These are phyloP conservation scores for Penicillium samsonianum DNA, from an alignment of 495 filamentous ascomycete genomes.

Conservation along the genomic window DNA sequence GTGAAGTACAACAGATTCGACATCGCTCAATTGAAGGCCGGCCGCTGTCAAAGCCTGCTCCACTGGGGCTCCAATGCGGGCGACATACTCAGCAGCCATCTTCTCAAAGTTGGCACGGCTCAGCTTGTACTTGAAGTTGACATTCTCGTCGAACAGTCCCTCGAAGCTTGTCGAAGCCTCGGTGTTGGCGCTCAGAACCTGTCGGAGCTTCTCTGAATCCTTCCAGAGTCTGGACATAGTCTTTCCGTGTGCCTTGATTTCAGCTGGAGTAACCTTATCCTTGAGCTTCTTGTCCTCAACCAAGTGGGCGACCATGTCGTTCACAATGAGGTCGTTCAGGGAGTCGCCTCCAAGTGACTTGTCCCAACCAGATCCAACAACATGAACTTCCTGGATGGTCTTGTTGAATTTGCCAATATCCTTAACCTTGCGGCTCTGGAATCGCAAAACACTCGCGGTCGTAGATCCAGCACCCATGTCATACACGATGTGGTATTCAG, in stretches of 20 bases:
- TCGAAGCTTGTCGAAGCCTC: constrained; percentile 82
- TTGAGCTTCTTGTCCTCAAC: constrained; percentile 69
- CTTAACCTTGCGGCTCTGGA: constrained; percentile 87
- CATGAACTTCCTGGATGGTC: constrained; percentile 88
- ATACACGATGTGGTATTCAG: constrained; percentile 90
- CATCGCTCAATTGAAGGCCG: constrained; percentile 68
- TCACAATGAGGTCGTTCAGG: constrained; percentile 81
- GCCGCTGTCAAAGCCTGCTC: constrained; percentile 73
- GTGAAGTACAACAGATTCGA: constrained; percentile 90
- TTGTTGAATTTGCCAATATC: constrained; percentile 94
- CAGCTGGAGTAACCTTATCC: constrained; percentile 57
- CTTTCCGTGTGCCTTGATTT: constrained; percentile 75
- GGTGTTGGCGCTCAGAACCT: constrained; percentile 90
- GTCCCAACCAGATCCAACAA: constrained; percentile 87
- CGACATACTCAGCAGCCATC: constrained; percentile 66
- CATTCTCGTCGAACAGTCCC: constrained; percentile 76
- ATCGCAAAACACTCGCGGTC: constrained; percentile 87
- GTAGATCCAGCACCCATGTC: constrained; percentile 99
- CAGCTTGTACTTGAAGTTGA: constrained; percentile 92
- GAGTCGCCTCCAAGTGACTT: constrained; percentile 85
- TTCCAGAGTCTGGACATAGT: constrained; percentile 86
- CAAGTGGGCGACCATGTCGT: constrained; percentile 84
- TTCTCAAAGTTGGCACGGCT: constrained; percentile 80
- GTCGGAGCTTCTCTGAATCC: constrained; percentile 83
- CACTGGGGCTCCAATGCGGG: constrained; percentile 68